These are phyloP conservation scores for Aspergillus biplanus DNA, from an alignment of 495 filamentous ascomycete genomes.

Conservation along the genomic window DNA sequence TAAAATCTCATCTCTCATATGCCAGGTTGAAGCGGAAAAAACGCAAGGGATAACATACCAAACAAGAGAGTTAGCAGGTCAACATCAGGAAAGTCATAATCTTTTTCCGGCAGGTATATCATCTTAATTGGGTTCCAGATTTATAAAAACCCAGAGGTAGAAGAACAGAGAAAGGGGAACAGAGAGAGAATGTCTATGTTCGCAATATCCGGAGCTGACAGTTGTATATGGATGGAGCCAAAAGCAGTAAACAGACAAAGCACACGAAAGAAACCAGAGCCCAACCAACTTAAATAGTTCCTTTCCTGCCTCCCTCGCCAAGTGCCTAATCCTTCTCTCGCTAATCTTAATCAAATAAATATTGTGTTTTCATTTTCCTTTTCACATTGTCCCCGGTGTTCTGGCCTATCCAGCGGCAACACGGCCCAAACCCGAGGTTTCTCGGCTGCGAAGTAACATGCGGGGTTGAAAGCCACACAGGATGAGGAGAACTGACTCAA, in stretches of 20 bases:
- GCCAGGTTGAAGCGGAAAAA: background rate
- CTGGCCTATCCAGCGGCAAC: constrained; percentile 11
- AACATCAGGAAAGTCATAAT: constrained; percentile 22
- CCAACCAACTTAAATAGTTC: background rate
- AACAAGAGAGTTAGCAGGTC: constrained; percentile 22
- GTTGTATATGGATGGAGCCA: too few species aligned
- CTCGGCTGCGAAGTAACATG: constrained; percentile 20
- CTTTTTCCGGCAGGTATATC: constrained; percentile 23
- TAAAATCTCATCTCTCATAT: background rate
- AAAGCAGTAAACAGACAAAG: background rate
- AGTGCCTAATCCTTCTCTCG: background rate
- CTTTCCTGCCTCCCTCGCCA: background rate
- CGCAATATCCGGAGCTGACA: too few species aligned
- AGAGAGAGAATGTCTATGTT: too few species aligned
- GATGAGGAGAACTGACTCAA: too few species aligned
- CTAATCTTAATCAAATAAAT: background rate
- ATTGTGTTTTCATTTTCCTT: background rate
- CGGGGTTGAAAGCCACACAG: constrained; percentile 6
- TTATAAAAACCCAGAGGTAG: background rate
- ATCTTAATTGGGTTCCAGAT: constrained; percentile 9
- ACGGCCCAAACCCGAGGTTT: constrained; percentile 16
- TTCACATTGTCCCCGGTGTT: background rate
- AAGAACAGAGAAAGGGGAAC: background rate
- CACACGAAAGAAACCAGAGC: background rate
- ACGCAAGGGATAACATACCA: constrained; percentile 4